A percentile compares a stretch with the other conserved stretches of the same genome.
These are phyloP conservation scores for Dendrobium chrysotoxum DNA, from an alignment of 106 monocot genomes.

Conservation along the genomic window DNA sequence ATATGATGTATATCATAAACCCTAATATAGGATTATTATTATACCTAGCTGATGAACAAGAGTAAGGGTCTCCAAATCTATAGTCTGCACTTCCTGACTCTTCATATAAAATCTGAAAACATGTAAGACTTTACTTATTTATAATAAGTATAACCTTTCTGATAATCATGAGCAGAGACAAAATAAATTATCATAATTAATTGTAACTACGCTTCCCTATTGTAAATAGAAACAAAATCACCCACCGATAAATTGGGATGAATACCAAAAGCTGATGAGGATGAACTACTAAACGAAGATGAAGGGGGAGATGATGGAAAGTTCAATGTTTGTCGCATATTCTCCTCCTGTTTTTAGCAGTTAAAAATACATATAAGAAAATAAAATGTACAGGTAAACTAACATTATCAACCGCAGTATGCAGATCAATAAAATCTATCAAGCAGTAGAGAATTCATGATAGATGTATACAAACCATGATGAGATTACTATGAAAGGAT, in stretches of 20 bases:
- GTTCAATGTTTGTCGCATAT: conserved; percentile 13
- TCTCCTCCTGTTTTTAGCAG: conserved; percentile 20
- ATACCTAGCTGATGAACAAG: neutral
- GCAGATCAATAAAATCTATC: neutral
- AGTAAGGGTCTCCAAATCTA: conserved; percentile 1
- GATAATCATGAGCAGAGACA: neutral
- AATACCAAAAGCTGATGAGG: conserved; percentile 15
- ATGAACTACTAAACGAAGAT: conserved; percentile 6
- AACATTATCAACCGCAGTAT: neutral
- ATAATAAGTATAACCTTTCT: too few relatives aligned
- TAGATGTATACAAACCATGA: conserved; percentile 15
- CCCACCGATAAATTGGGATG: conserved; percentile 32
- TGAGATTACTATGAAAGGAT: conserved; percentile 5
- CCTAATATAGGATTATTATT: too few relatives aligned
- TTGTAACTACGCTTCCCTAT: neutral
- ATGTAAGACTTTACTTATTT: too few relatives aligned
- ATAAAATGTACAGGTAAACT: too few relatives aligned
- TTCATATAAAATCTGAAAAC: conserved; percentile 24
- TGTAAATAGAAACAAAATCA: neutral
- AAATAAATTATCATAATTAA: neutral
- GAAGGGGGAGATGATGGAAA: conserved; percentile 20
- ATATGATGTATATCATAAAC: too few relatives aligned
- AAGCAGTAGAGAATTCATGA: neutral
- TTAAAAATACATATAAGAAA: neutral
- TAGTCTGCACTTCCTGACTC: neutral